phyloP scores from a whole-genome alignment of 2,329 filamentous ascomycete genomes.

The Diaporthe destruens region DNA sequence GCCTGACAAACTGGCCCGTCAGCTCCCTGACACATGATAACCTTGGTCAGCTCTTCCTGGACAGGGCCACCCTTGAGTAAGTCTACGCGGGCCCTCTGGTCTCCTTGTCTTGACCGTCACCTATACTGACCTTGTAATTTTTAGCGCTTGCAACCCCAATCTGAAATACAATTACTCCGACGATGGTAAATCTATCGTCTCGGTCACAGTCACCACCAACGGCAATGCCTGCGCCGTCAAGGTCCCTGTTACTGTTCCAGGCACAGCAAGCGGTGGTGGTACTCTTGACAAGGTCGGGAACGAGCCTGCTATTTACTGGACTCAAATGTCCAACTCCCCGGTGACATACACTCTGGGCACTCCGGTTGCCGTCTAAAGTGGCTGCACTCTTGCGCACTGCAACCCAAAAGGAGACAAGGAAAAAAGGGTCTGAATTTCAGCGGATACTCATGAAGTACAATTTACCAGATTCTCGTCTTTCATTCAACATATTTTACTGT shows the following conservation, averaged over 20 bases:
- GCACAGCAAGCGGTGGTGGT: conserved; percentile 55
- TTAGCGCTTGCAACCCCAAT: conserved; percentile 59
- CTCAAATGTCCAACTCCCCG: conserved; percentile 57
- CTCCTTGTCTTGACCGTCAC: background rate
- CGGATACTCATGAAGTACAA: background rate
- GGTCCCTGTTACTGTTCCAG: conserved; percentile 68
- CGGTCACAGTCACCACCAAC: conserved; percentile 62
- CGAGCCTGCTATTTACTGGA: conserved; percentile 65
- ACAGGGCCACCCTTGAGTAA: conserved; percentile 65
- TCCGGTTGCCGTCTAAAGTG: conserved; percentile 31
- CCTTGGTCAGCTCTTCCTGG: conserved; percentile 62
- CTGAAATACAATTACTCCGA: conserved; percentile 59
- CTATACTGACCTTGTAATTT: conserved; percentile 17
- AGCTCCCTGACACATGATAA: conserved; percentile 69
- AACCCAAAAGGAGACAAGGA: background rate
- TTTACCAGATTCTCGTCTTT: conserved; percentile 29
- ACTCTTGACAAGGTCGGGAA: conserved; percentile 66
- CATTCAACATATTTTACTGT: background rate
- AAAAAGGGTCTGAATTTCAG: background rate
- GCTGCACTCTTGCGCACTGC: background rate
- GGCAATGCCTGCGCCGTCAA: conserved; percentile 63
- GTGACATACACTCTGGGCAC: conserved; percentile 55
- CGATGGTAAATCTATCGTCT: conserved; percentile 59
- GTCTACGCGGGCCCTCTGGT: conserved; percentile 7
- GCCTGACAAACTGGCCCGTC: conserved; percentile 64